These are phyloP conservation scores for Ascochyta koolunga DNA, from an alignment of 2,329 filamentous ascomycete genomes.

Conservation along the genomic window DNA sequence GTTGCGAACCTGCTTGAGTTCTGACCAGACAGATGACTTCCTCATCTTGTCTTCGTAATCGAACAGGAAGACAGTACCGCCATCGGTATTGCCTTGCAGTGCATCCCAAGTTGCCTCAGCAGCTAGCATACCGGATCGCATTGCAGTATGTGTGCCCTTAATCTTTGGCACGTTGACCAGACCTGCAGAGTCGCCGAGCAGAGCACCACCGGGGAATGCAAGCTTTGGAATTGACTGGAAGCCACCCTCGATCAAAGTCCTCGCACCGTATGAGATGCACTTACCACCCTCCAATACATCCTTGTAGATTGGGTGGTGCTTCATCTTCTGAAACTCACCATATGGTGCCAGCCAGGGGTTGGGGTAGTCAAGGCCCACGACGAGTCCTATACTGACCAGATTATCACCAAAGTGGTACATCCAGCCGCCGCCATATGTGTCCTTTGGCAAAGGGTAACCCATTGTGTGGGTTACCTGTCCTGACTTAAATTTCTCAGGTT, in stretches of 20 bases:
- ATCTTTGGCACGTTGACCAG: conserved; percentile 98
- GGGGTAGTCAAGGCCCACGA: conserved; percentile 91
- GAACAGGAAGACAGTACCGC: conserved; percentile 84
- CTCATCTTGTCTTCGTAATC: conserved; percentile 91
- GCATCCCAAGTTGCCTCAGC: conserved; percentile 88
- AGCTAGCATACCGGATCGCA: conserved; percentile 96
- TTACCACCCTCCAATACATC: conserved; percentile 91
- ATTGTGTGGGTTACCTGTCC: conserved; percentile 87
- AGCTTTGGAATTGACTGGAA: conserved; percentile 98
- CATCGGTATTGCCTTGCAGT: conserved; percentile 60
- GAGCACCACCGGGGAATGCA: conserved; percentile 90
- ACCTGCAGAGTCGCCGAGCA: conserved; percentile 95
- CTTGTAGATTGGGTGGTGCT: conserved; percentile 92
- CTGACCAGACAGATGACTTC: conserved; percentile 87
- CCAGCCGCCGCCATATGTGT: conserved; percentile 97
- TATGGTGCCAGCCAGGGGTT: conserved; percentile 98
- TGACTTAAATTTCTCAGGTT: conserved; percentile 88
- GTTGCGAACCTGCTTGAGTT: conserved; percentile 93
- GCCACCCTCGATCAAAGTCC: conserved; percentile 90
- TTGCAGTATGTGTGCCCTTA: conserved; percentile 97
- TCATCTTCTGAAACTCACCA: conserved; percentile 96
- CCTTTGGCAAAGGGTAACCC: conserved; percentile 85
- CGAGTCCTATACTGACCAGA: conserved; percentile 87
- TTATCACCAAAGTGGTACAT: conserved; percentile 99
- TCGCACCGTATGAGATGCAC: conserved; percentile 94